phyloP scores from a whole-genome alignment of 106 monocot species.

The Dactylorhiza incarnata region DNA sequence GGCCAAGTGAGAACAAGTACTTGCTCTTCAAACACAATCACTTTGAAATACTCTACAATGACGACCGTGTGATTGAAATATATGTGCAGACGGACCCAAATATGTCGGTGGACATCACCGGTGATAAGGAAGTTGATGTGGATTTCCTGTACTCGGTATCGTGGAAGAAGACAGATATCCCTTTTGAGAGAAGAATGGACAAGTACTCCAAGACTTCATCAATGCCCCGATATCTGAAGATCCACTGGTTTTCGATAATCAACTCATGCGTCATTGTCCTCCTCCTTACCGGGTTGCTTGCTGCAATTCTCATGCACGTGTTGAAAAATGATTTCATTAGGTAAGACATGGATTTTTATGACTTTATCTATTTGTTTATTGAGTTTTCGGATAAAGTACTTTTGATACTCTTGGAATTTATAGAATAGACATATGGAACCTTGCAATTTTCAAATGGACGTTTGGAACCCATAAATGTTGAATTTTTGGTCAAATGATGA shows the following conservation, averaged over 20 bases:
- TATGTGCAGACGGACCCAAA: slow-evolving; percentile 50
- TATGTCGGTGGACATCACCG: slow-evolving; percentile 50
- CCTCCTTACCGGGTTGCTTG: slow-evolving; percentile 70
- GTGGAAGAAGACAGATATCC: slow-evolving; percentile 64
- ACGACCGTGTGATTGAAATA: slow-evolving; percentile 67
- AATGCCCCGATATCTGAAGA: slow-evolving; percentile 68
- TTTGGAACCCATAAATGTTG: too few relatives aligned
- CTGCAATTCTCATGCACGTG: slow-evolving; percentile 73
- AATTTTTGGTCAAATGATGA: too few relatives aligned
- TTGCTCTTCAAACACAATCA: slow-evolving; percentile 64
- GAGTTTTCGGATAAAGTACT: background rate
- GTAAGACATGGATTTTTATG: slow-evolving; percentile 22
- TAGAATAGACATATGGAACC: too few relatives aligned
- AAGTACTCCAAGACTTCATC: slow-evolving; percentile 68
- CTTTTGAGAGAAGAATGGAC: slow-evolving; percentile 70
- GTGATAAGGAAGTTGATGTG: slow-evolving; percentile 54
- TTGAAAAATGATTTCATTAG: slow-evolving; percentile 77
- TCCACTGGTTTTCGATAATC: slow-evolving; percentile 77
- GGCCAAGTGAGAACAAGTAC: slow-evolving; percentile 33
- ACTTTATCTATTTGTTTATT: background rate
- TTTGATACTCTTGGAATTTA: too few relatives aligned
- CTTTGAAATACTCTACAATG: slow-evolving; percentile 57
- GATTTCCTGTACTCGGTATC: slow-evolving; percentile 66
- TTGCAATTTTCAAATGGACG: too few relatives aligned
- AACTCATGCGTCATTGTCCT: slow-evolving; percentile 78